These are phyloP conservation scores for Aureobasidium sp. DNA, from an alignment of 2,329 filamentous ascomycete genomes.

Conservation along the genomic window DNA sequence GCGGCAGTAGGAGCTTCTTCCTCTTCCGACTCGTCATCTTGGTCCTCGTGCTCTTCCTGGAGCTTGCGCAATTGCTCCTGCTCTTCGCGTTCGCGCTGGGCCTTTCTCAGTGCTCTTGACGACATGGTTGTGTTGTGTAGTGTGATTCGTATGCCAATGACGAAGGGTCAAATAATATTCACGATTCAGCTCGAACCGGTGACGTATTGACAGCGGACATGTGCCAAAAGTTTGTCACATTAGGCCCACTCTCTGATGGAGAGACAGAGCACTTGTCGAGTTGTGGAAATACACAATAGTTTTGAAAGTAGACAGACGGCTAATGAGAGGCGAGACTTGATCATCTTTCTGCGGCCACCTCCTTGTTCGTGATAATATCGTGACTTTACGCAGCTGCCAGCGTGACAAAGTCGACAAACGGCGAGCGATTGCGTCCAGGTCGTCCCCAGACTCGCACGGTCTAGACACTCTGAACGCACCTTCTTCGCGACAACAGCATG, in stretches of 20 bases:
- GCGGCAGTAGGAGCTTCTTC: conserved; percentile 20
- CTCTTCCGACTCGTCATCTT: conserved; percentile 29
- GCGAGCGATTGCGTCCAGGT: background rate
- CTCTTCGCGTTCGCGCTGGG: conserved; percentile 56
- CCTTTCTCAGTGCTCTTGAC: conserved; percentile 57
- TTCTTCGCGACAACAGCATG: background rate
- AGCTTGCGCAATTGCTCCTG: conserved; percentile 41
- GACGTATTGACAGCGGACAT: background rate
- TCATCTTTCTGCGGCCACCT: background rate
- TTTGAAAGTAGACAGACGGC: background rate
- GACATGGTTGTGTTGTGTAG: conserved; percentile 45
- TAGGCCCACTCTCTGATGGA: background rate
- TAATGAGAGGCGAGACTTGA: background rate
- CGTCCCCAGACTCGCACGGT: background rate
- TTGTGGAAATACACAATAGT: background rate
- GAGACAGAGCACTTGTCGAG: background rate
- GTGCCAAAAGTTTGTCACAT: background rate
- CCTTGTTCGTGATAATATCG: background rate
- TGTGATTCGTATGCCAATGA: background rate
- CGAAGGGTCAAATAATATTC: background rate
- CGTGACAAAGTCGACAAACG: background rate
- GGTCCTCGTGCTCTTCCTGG: conserved; percentile 27
- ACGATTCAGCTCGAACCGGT: background rate
- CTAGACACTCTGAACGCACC: background rate
- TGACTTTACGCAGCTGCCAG: background rate